Evolutionary conservation across 257 asterid genomes (phyloP), one percentile per base, ranked within the genome.

Genomic region (Solanum lycopersicoides): DNA sequence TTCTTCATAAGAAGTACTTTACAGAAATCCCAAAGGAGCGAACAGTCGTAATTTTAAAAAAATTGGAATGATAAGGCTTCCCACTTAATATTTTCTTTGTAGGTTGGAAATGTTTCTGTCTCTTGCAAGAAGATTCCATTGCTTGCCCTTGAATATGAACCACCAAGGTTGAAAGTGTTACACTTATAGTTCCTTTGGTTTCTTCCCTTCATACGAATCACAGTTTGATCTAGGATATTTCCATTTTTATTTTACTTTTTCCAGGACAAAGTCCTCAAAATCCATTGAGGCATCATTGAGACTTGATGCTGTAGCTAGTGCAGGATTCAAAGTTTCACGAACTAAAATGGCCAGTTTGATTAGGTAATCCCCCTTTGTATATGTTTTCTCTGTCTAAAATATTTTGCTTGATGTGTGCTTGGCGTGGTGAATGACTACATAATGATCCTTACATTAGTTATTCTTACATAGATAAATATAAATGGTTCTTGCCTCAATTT

Each of bases 81-180:
- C 12, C 88, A 6, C 76, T 83, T 68, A 13, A 72, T 37, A 59
- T 90, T 88, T 69, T 60, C 9, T 83, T 88, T 88, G 87, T 92
- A 96, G 99, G 98, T 97, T 87, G 94, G 99, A 83, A 95, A 93
- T 93, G 98, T 95, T 88, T 90, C 99, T 3, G 98, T 97, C 84
- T 91, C 94, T 45, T 97, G 99, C 90, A 86, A 93, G 90, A 94
- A 88, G 93, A 96, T 96, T 85, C 98, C 99, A 44, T 86, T 97
- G 93, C 96, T 91, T 83, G 98, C 98, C 88, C 95, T 97, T 89
- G 99, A 96, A 90, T 97, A 97, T 89, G 96, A 93, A 86, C 99
- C 99, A 0, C 99, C 99, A 86, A 96, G 98, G 99, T 97, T 35
- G 25, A 72, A 71, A 34, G 15, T 86, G 69, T 50, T 50, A 32